Conservation (phyloP, 257 asterid species). For the Nyctanthes arbortristis region DNA sequence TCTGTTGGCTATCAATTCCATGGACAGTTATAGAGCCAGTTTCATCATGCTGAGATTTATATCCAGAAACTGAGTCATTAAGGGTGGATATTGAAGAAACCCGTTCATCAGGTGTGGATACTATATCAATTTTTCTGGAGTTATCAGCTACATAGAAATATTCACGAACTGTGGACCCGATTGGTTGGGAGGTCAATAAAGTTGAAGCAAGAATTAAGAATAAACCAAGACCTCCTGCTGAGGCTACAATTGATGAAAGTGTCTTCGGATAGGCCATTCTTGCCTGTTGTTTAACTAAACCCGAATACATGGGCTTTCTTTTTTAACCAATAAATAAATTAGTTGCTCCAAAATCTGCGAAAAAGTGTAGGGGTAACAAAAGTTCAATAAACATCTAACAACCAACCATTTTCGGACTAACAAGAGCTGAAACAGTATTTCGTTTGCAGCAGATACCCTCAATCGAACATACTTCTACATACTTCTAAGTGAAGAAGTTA, state of each 20-base stretch:
- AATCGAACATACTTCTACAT: background rate
- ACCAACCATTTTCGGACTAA: background rate
- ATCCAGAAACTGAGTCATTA: conserved; percentile 23
- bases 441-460: background rate
- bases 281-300: conserved; percentile 48
- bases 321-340: conserved; percentile 14
- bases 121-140: conserved; percentile 25
- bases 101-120: conserved; percentile 11
- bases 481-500: background rate
- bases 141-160: conserved; percentile 46
- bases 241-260: conserved; percentile 53
- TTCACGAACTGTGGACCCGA: conserved; percentile 55
- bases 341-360: conserved; percentile 16
- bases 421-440: background rate
- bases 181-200: conserved; percentile 59
- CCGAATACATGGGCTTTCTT: conserved; percentile 47
- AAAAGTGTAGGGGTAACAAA: background rate
- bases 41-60: conserved; percentile 26
- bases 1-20: conserved; percentile 26
- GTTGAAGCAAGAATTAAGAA: conserved; percentile 77
- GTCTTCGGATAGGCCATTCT: conserved; percentile 56
- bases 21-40: conserved; percentile 18
- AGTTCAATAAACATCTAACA: background rate
- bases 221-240: conserved; percentile 68
- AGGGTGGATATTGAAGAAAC: conserved; percentile 24